Conservation (phyloP, 2,329 filamentous ascomycete species). For the Chaetomium strumarium region DNA sequence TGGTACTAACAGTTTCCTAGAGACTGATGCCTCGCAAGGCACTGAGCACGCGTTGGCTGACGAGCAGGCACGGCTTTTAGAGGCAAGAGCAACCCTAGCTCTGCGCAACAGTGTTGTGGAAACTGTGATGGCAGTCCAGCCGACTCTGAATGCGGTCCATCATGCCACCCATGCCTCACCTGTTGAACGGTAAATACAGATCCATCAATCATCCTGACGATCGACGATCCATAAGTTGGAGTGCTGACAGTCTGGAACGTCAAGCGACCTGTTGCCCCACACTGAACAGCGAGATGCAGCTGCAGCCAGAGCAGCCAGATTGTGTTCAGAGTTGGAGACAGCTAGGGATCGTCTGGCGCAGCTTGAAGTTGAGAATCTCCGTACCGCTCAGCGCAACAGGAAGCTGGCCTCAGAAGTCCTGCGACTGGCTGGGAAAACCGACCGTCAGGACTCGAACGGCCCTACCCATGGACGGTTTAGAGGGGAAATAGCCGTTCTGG, state of each 20-base stretch:
- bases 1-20: conserved; percentile 4
- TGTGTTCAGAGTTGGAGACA: conserved; percentile 48
- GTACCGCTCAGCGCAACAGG: conserved; percentile 54
- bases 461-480: conserved; percentile 44
- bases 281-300: conserved; percentile 61
- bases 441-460: conserved; percentile 38
- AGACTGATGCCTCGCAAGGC: not conserved
- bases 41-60: conserved; percentile 46
- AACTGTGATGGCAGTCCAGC: conserved; percentile 64
- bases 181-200: conserved; percentile 55
- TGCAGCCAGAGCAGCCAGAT: conserved; percentile 57
- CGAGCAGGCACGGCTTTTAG: conserved; percentile 61
- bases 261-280: conserved; percentile 60
- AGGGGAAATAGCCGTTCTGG: conserved; percentile 51
- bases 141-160: conserved; percentile 73
- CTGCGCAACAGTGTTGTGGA: conserved; percentile 64
- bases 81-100: conserved; percentile 63
- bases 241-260: conserved; percentile 6
- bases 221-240: not conserved
- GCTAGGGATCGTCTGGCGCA: conserved; percentile 48
- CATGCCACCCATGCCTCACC: conserved; percentile 56
- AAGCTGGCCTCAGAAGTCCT: conserved; percentile 58
- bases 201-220: no score
- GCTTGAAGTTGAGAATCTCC: conserved; percentile 53
- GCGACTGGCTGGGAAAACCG: conserved; percentile 45